Percentiles rank a stretch among this genome's conserved stretches.
Evolutionary conservation across 768 basidiomycete species (phyloP).

Genomic region (Austroboletus festivus): DNA sequence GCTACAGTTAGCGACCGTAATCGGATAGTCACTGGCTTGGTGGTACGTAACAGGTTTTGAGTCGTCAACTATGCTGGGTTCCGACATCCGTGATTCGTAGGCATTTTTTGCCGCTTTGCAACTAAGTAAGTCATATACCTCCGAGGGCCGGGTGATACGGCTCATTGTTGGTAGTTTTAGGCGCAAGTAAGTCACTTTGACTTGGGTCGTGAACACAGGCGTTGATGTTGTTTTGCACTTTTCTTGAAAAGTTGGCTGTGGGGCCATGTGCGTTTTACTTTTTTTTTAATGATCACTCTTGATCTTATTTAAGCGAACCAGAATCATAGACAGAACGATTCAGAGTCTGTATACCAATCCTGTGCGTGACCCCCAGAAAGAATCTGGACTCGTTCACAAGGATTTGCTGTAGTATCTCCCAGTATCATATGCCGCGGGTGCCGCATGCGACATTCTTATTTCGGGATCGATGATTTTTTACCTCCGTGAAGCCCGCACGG

Average conservation of each 20-base stretch:
- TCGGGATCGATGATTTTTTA: conserved; percentile 4
- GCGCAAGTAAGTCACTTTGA: background rate
- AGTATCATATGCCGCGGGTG: background rate
- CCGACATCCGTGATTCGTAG: background rate
- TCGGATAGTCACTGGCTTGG: background rate
- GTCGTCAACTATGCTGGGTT: background rate
- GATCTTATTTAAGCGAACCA: background rate
- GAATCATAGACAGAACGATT: background rate
- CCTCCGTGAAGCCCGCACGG: conserved; percentile 3
- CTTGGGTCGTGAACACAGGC: too few species aligned
- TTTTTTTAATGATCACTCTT: background rate
- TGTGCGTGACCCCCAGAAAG: background rate
- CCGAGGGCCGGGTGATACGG: background rate
- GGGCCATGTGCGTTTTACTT: background rate
- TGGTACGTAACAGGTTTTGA: background rate
- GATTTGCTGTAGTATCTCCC: background rate
- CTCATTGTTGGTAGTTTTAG: background rate
- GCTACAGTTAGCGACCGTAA: background rate
- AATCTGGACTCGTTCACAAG: background rate
- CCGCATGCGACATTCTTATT: conserved; percentile 3
- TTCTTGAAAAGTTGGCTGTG: too few species aligned
- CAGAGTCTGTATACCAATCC: background rate
- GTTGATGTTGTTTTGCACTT: too few species aligned
- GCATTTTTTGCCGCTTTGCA: background rate
- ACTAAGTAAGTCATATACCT: background rate